Evolutionary conservation across 2,329 filamentous ascomycete species (phyloP).

Genomic region (Beauveria sp.): DNA sequence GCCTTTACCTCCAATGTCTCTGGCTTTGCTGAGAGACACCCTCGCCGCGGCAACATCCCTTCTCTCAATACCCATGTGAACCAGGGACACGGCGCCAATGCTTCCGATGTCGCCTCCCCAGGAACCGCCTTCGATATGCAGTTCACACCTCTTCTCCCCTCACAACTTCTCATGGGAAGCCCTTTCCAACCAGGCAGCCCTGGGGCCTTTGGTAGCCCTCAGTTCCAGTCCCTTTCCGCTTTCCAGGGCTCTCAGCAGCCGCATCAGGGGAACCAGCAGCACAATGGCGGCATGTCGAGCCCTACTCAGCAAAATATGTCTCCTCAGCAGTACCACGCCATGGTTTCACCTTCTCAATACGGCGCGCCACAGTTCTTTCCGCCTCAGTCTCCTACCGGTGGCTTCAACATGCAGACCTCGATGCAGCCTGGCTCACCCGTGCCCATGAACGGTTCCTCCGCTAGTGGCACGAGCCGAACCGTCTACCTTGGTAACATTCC

Average conservation of each 20-base stretch:
- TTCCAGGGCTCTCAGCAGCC: slow-evolving; percentile 51
- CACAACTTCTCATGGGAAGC: slow-evolving; percentile 87
- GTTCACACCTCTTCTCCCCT: slow-evolving; percentile 91
- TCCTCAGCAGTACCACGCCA: slow-evolving; percentile 72
- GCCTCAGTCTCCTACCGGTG: slow-evolving; percentile 78
- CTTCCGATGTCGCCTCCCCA: slow-evolving; percentile 73
- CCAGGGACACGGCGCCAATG: slow-evolving; percentile 41
- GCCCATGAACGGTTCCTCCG: slow-evolving; percentile 67
- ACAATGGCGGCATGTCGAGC: slow-evolving; percentile 59
- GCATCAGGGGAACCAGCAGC: slow-evolving; percentile 45
- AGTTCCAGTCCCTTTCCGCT: slow-evolving; percentile 77
- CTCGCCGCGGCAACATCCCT: slow-evolving; percentile 77
- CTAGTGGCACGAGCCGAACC: slow-evolving; percentile 88
- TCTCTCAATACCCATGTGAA: slow-evolving; percentile 79
- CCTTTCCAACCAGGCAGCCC: slow-evolving; percentile 95
- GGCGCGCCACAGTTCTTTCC: slow-evolving; percentile 77
- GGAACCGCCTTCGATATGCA: slow-evolving; percentile 95
- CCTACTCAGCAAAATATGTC: slow-evolving; percentile 73
- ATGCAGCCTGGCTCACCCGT: slow-evolving; percentile 66
- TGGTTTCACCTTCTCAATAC: slow-evolving; percentile 80
- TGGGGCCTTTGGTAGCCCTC: slow-evolving; percentile 79
- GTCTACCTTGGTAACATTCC: slow-evolving; percentile 98
- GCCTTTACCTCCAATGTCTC: slow-evolving; percentile 82
- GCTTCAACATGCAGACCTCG: slow-evolving; percentile 52
- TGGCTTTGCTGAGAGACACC: slow-evolving; percentile 81